phyloP scores from a whole-genome alignment of 1,284 basidiomycete species.

The Trichosporon faecale region DNA sequence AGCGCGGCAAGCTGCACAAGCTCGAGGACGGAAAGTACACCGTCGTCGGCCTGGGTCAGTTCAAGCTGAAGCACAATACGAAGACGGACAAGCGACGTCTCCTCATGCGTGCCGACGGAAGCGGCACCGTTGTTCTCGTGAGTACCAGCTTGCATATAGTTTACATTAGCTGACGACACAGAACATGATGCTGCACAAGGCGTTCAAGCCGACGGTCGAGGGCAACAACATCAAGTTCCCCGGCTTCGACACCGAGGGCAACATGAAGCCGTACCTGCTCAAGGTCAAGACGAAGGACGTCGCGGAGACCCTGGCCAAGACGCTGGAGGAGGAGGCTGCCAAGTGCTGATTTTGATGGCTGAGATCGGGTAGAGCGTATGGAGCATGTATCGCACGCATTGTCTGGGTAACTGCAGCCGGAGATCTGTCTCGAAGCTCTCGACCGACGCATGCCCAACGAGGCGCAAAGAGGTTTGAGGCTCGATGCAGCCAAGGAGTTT shows the following conservation, averaged over 20 bases:
- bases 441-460: conserved; percentile 1
- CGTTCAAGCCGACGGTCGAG: conserved; percentile 33
- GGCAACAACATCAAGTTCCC: conserved; percentile 35
- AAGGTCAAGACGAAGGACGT: conserved; percentile 63
- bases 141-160: conserved; percentile 14
- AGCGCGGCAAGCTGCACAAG: conserved; percentile 64
- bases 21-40: conserved; percentile 55
- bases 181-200: conserved; percentile 40
- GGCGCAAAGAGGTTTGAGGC: not conserved
- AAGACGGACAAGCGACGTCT: conserved; percentile 40
- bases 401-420: not conserved
- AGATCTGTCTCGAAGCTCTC: not conserved
- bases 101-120: conserved; percentile 46
- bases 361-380: not conserved
- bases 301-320: conserved; percentile 61
- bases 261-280: conserved; percentile 62
- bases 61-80: conserved; percentile 45
- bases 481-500: not conserved
- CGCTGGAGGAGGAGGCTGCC: conserved; percentile 61
- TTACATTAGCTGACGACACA: conserved; percentile 15
- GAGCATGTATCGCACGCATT: not conserved
- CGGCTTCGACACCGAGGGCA: conserved; percentile 50
- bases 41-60: conserved; percentile 40
- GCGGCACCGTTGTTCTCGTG: conserved; percentile 44
- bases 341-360: not conserved